These are phyloP conservation scores for Hibiscus trionum DNA, from an alignment of 345 rosid species.

Conservation along the genomic window DNA sequence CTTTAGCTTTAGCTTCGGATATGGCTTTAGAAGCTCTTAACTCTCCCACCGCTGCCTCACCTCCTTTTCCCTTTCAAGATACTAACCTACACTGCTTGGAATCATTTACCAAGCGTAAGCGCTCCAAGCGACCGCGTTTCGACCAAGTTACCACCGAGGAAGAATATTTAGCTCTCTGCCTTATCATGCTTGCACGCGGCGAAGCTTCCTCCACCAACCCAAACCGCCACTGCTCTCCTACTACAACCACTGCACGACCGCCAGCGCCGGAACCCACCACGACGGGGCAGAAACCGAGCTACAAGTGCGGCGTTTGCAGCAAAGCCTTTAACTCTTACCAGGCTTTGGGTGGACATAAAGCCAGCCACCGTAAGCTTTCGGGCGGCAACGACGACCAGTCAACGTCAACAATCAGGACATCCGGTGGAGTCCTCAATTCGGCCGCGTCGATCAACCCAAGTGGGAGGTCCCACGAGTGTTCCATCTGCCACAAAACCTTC, in stretches of 20 bases:
- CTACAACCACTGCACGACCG: not conserved
- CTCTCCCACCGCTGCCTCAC: constrained; percentile 38
- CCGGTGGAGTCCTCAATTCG: constrained; percentile 13
- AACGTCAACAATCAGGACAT: constrained; percentile 13
- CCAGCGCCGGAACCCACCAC: constrained; percentile 8
- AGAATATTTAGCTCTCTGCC: constrained; percentile 88
- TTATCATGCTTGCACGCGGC: constrained; percentile 82
- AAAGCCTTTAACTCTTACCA: constrained; percentile 74
- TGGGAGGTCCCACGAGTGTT: constrained; percentile 55
- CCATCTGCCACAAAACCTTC: constrained; percentile 59
- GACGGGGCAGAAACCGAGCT: constrained; percentile 23
- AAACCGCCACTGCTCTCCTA: constrained; percentile 9
- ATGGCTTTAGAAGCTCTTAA: constrained; percentile 70
- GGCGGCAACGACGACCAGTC: constrained; percentile 27
- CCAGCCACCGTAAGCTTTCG: constrained; percentile 69
- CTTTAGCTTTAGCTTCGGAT: not conserved
- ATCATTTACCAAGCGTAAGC: constrained; percentile 77
- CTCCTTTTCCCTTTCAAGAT: constrained; percentile 31
- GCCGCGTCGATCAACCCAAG: constrained; percentile 9
- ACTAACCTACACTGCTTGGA: constrained; percentile 30
- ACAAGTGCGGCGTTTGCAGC: constrained; percentile 74
- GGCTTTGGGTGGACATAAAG: constrained; percentile 91
- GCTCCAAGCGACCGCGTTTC: constrained; percentile 68
- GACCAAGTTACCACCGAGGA: constrained; percentile 55
- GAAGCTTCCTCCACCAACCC: constrained; percentile 10